These are phyloP conservation scores for Solanum microdontum DNA, from an alignment of 257 asterid species.

Conservation along the genomic window DNA sequence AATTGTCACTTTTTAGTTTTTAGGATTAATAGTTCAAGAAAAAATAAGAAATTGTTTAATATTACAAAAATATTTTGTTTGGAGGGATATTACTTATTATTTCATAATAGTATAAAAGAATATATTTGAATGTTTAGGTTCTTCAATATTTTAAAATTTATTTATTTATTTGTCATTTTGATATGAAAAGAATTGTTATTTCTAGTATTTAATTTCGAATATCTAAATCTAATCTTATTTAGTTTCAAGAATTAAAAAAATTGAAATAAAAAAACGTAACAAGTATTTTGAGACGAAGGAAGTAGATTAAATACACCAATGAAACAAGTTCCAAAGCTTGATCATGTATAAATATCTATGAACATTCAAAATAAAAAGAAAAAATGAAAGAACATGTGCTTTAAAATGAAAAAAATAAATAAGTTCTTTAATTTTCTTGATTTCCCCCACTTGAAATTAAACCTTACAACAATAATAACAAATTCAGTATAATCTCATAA, in stretches of 20 bases:
- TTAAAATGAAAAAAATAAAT: not conserved
- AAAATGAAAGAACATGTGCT: not conserved
- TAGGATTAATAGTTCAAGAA: not conserved
- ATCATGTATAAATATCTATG: not conserved
- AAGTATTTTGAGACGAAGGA: too few species aligned
- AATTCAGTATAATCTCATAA: not conserved
- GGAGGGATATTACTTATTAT: not conserved
- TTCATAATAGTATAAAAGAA: not conserved
- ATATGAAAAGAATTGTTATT: fast-evolving
- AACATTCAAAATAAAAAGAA: not conserved
- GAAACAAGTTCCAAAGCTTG: not conserved
- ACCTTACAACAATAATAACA: not conserved
- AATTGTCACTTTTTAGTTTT: not conserved
- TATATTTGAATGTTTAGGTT: not conserved
- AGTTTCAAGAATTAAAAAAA: not conserved
- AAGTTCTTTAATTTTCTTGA: not conserved
- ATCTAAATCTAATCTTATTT: not conserved
- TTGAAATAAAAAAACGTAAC: not conserved
- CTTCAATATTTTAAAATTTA: not conserved
- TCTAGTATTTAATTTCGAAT: too few species aligned
- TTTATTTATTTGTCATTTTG: not conserved
- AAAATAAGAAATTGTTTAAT: not conserved
- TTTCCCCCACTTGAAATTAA: not conserved
- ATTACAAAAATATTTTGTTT: not conserved
- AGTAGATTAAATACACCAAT: not conserved